These are phyloP conservation scores for Euphorbia celastroides DNA, from an alignment of 441 rosid genomes.

Conservation along the genomic window DNA sequence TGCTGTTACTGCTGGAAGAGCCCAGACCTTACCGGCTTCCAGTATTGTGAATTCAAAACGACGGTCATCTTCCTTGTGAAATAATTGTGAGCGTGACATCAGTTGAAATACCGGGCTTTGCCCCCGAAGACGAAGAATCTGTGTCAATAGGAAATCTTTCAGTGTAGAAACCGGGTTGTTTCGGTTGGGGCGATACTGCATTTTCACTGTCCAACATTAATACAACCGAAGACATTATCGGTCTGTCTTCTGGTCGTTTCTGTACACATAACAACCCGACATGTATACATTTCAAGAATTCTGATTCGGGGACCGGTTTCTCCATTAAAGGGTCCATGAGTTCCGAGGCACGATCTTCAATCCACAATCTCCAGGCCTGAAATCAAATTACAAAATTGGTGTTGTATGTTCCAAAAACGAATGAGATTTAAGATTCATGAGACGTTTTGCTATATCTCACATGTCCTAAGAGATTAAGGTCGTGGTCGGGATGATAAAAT, in stretches of 20 bases:
- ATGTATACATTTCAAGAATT: slow-evolving; percentile 31
- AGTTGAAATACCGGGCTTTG: not conserved
- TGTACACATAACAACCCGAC: slow-evolving; percentile 46
- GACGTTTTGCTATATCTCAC: slow-evolving; percentile 6
- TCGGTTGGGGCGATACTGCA: slow-evolving; percentile 22
- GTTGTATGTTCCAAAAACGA: not conserved
- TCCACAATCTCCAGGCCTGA: slow-evolving; percentile 53
- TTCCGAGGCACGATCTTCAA: slow-evolving; percentile 24
- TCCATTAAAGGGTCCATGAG: slow-evolving; percentile 27
- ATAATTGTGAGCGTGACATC: slow-evolving; percentile 15
- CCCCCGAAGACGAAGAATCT: slow-evolving; percentile 5
- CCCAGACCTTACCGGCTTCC: not conserved
- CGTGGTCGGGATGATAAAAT: slow-evolving; percentile 23
- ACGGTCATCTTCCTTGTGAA: slow-evolving; percentile 12
- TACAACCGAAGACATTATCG: slow-evolving; percentile 33
- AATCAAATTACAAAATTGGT: not conserved
- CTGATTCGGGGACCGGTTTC: slow-evolving; percentile 12
- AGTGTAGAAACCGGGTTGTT: slow-evolving; percentile 25
- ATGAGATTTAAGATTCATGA: not conserved
- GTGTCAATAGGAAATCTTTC: slow-evolving; percentile 10
- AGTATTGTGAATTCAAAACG: not conserved
- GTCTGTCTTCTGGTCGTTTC: slow-evolving; percentile 38
- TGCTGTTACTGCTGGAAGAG: not conserved
- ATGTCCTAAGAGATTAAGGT: slow-evolving; percentile 23
- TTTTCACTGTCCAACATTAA: slow-evolving; percentile 39